A percentile compares a stretch with the other conserved stretches of the same genome.
Conservation (phyloP, 148 eudicot species). For the Chenopodium formosanum region DNA sequence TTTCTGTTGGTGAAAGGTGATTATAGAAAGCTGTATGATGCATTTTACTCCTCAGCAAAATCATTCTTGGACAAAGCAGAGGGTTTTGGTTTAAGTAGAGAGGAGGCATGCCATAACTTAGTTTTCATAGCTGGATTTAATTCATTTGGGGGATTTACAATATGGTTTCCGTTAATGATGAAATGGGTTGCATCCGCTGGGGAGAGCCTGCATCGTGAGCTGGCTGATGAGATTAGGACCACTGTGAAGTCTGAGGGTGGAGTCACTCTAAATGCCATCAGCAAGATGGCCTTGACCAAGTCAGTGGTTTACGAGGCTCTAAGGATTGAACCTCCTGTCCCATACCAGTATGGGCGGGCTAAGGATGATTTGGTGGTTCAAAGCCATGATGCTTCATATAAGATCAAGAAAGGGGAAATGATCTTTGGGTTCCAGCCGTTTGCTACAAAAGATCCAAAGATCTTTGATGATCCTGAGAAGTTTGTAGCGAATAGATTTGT, state of each 20-base stretch:
- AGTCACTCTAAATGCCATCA: conserved; percentile 38
- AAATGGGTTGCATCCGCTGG: conserved; percentile 58
- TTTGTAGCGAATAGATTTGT: conserved; percentile 53
- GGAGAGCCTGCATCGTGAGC: conserved; percentile 39
- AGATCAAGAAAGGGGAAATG: conserved; percentile 57
- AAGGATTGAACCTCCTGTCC: conserved; percentile 58
- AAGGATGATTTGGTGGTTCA: conserved; percentile 44
- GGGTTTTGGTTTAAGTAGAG: conserved; percentile 40
- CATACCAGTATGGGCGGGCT: conserved; percentile 54
- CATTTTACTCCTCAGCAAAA: conserved; percentile 33
- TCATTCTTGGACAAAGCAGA: conserved; percentile 50
- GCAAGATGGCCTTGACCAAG: conserved; percentile 49
- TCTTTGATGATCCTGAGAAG: conserved; percentile 43
- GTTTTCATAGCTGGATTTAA: conserved; percentile 55
- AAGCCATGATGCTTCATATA: conserved; percentile 47
- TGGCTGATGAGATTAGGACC: conserved; percentile 49
- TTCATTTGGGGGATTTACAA: conserved; percentile 56
- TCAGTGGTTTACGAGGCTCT: conserved; percentile 56
- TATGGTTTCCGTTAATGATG: conserved; percentile 40
- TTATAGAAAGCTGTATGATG: conserved; percentile 45
- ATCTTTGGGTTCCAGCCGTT: conserved; percentile 58
- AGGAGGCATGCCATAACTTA: conserved; percentile 72
- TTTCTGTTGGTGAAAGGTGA: conserved; percentile 39
- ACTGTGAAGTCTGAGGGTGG: conserved; percentile 42
- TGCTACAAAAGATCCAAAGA: conserved; percentile 51